Percentiles rank a stretch among this genome's conserved stretches.
phyloP scores from a whole-genome alignment of 2,329 filamentous ascomycete species.

The Colletotrichum camelliae region DNA sequence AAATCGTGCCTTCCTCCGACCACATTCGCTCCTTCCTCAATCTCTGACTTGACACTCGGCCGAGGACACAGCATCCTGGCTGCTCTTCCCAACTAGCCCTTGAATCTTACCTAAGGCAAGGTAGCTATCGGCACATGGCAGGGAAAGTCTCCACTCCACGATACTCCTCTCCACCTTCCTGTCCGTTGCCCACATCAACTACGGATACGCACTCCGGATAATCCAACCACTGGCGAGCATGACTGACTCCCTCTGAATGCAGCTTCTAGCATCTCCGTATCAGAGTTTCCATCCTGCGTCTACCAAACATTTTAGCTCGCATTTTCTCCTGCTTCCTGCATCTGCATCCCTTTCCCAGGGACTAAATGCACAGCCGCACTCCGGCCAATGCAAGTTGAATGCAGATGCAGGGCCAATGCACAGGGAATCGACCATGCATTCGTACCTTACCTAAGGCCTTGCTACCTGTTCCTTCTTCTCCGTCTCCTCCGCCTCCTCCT shows the following conservation, averaged over 20 bases:
- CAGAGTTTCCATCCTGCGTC: not conserved
- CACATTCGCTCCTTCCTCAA: not conserved
- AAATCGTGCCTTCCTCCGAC: not conserved
- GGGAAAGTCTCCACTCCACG: not conserved
- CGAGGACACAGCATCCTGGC: not conserved
- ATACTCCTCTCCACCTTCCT: not conserved
- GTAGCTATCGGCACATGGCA: not conserved
- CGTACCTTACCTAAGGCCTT: not conserved
- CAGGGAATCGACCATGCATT: not conserved
- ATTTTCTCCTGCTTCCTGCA: not conserved
- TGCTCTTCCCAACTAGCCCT: not conserved
- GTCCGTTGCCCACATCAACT: not conserved
- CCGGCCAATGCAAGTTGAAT: not conserved
- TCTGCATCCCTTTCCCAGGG: conserved; percentile 4
- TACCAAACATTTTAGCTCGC: conserved; percentile 8
- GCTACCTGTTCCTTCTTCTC: not conserved
- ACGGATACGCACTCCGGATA: not conserved
- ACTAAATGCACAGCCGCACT: conserved; percentile 10
- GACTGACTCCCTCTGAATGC: not conserved
- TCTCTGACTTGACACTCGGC: not conserved
- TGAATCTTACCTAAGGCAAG: not conserved
- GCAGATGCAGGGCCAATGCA: conserved; percentile 7
- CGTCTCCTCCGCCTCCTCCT: not conserved
- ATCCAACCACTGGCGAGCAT: not conserved
- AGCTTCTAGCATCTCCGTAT: not conserved